A percentile compares a stretch with the other conserved stretches of the same genome.
These are phyloP conservation scores for Cryphonectria nitschkei DNA, from an alignment of 2,329 filamentous ascomycete species.

Conservation along the genomic window DNA sequence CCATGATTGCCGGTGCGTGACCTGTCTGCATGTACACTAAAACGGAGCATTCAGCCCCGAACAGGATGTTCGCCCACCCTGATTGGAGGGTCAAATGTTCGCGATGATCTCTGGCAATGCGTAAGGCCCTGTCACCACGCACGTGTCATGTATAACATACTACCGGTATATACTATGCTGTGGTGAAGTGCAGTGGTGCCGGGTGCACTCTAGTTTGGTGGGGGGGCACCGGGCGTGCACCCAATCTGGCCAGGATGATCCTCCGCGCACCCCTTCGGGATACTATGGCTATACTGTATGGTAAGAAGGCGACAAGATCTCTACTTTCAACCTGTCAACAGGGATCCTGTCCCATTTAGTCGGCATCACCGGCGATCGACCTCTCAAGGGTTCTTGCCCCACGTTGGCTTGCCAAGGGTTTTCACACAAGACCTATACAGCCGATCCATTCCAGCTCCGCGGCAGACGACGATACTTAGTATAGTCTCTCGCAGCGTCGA, in stretches of 20 bases:
- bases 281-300: neutral
- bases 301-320: constrained; percentile 6
- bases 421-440: neutral
- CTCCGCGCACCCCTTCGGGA: constrained; percentile 23
- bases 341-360: neutral
- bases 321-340: constrained; percentile 11
- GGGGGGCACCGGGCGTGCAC: constrained; percentile 5
- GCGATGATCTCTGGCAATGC: constrained; percentile 9
- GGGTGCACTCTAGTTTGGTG: neutral
- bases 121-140: neutral
- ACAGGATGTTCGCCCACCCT: neutral
- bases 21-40: neutral
- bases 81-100: constrained; percentile 16
- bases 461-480: neutral
- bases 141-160: neutral
- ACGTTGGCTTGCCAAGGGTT: neutral
- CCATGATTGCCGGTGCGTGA: constrained; percentile 11
- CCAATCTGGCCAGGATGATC: constrained; percentile 18
- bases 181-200: neutral
- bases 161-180: neutral
- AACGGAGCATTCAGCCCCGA: constrained; percentile 17
- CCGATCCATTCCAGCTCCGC: neutral
- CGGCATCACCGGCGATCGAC: constrained; percentile 1
- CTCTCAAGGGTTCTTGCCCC: neutral
- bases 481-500: too few species aligned